These are phyloP conservation scores for Colletotrichum salicis DNA, from an alignment of 2,329 filamentous ascomycete genomes.

Conservation along the genomic window DNA sequence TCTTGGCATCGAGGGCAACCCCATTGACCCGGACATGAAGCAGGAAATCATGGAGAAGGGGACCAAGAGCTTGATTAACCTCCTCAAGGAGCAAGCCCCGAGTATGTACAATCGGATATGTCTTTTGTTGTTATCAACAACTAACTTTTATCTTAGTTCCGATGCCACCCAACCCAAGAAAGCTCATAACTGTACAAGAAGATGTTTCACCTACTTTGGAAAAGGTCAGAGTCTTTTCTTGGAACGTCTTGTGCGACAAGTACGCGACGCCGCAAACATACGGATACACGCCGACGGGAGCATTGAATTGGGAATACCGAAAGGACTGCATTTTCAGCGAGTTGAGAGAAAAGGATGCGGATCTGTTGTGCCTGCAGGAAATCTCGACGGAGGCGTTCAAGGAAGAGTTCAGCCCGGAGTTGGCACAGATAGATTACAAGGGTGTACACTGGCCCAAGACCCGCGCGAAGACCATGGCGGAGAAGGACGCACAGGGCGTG, in stretches of 20 bases:
- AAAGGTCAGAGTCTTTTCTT: constrained; percentile 86
- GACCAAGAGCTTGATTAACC: constrained; percentile 84
- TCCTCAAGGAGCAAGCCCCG: constrained; percentile 84
- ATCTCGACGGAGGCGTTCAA: constrained; percentile 93
- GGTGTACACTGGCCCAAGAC: constrained; percentile 93
- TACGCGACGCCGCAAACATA: constrained; percentile 88
- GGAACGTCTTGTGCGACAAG: constrained; percentile 96
- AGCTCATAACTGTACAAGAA: constrained; percentile 81
- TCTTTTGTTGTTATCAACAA: not conserved
- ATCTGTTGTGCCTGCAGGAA: constrained; percentile 94
- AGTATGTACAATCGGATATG: constrained; percentile 65
- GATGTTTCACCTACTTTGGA: constrained; percentile 70
- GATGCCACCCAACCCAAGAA: constrained; percentile 78
- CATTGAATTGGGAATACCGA: constrained; percentile 88
- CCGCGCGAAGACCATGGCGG: constrained; percentile 89
- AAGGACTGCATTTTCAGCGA: constrained; percentile 86
- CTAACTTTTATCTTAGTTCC: constrained; percentile 68
- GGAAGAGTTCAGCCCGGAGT: constrained; percentile 86
- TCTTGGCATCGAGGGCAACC: constrained; percentile 92
- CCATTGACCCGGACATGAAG: constrained; percentile 79
- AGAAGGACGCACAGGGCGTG: constrained; percentile 87
- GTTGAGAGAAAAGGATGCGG: constrained; percentile 80
- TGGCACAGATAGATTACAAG: constrained; percentile 90
- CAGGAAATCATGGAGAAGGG: constrained; percentile 87
- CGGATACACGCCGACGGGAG: constrained; percentile 86